A percentile compares a stretch with the other conserved stretches of the same genome.
These are phyloP conservation scores for Microsporum canis DNA, from an alignment of 2,329 filamentous ascomycete species.

Conservation along the genomic window DNA sequence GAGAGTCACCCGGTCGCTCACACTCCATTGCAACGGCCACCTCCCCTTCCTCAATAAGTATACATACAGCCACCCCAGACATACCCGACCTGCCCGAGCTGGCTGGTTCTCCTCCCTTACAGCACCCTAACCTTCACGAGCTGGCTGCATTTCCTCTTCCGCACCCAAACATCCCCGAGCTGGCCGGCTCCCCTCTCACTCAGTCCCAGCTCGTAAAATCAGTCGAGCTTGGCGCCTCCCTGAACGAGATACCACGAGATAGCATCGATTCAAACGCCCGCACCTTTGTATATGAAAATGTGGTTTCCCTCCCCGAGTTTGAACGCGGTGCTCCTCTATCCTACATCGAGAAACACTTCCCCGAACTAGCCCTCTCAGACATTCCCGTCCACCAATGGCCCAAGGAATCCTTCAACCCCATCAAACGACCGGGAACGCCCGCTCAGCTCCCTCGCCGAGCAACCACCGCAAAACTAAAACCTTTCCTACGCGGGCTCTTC, in stretches of 20 bases:
- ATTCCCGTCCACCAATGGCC: background rate
- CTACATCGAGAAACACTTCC: constrained; percentile 1
- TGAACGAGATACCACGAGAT: background rate
- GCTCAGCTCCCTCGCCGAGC: background rate
- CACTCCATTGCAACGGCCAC: background rate
- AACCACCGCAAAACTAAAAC: background rate
- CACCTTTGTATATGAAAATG: background rate
- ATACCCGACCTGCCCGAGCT: background rate
- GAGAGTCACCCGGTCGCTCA: background rate
- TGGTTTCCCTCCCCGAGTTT: background rate
- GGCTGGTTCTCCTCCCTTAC: background rate
- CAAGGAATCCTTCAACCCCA: background rate
- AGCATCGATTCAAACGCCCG: background rate
- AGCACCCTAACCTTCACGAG: background rate
- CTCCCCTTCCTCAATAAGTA: background rate
- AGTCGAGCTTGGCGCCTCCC: background rate
- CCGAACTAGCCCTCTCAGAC: background rate
- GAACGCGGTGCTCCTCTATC: background rate
- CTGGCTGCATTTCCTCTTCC: background rate
- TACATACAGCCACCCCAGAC: background rate
- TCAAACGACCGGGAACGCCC: background rate
- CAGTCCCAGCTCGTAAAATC: background rate
- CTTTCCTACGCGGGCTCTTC: background rate
- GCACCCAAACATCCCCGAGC: background rate
- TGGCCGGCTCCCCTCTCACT: background rate